Evolutionary conservation across 164 flowering plant species (phyloP), one percentile per base, ranked within the genome.

Genomic region (Amborella trichopoda): DNA sequence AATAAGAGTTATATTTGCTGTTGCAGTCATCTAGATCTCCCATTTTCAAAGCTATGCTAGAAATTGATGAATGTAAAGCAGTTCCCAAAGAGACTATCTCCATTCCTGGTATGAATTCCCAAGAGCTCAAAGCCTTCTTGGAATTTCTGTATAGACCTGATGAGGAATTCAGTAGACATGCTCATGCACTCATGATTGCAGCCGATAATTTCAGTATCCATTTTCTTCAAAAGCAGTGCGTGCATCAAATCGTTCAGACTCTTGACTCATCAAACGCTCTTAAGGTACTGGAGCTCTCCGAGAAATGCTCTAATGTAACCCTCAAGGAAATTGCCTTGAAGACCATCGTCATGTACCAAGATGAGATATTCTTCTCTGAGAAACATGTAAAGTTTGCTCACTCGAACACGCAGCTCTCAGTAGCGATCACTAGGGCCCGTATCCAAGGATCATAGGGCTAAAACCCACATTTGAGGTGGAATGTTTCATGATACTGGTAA

Each of bases 11-110:
- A n/a, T n/a, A n/a, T n/a, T n/a, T n/a, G n/a, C n/a, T n/a, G n/a
- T n/a, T n/a, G n/a, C 59, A 85, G 96, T 91, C 91, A 63, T 43
- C 81, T 48, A 81, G 72, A 51, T 90, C 97, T 3, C 58, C 52
- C 23, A 69, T 90, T 13, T 83, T 85, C 46, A 79, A 59, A 44
- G 77, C 80, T 72, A 76, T 85, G 76, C 53, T 89, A 26, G 97
- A 79, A 32, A 71, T 80, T 4, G 95, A 85, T 51, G 68, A 32
- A n/a, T 83, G 88, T 72, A 85, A 83, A 63, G 73, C 83, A 13
- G 57, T 83, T 4, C 64, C 90, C 40, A 52, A 18, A 18, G 71
- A 68, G 16, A 63, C 66, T 18, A 67, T 83, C 41, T 68, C 81
- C 11, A 66, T 90, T 18, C 66, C 80, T 0, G 97, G 83, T 38